Evolutionary conservation across 2,329 filamentous ascomycete genomes (phyloP), one percentile per base, ranked within the genome.

Genomic region (Podosphaera aphanis): DNA sequence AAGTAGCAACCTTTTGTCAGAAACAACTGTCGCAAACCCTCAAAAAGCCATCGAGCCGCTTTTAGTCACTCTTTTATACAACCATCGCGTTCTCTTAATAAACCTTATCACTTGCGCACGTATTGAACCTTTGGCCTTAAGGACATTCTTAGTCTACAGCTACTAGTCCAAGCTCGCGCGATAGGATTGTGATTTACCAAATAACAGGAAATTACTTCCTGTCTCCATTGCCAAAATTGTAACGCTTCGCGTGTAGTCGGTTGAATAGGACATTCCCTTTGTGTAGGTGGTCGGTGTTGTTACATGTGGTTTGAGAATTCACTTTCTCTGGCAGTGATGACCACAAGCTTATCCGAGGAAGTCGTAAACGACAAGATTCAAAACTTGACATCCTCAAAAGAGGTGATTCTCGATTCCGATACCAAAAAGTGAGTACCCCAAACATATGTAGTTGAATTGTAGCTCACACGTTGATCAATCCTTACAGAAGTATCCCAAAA

Each of bases 371-470:
- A 70, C 55, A 75, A 73, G 63, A 61, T 64, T 57, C 63, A 61
- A 57, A 62, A 66, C 50, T 55, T 59, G 58, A 57, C 61, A 59
- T 61, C 63, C 55, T 60, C 62, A 56, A 65, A 66, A 55, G 64
- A 63, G 53, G 70, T 70, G 66, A 64, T 67, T 48, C 62, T 71
- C 47, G 65, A 72, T 55, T 59, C 62, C 49, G 64, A 68, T 39
- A 62, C 70, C 55, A 73, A 76, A 58, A 71, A 71, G 74, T 77
- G 64, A 69, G 73, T 71, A 57, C 58, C 55, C 54, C 53, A 48
- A 46, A 55, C 45, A 36, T 49, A 46, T 49, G 52, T 19, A 19
- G 2, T 19, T 19, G 37, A 39, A 39, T 7, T 5, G 7, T 39
- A 46, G 49, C 51, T 52, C 58, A 59, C 55, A 58, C 57, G 57